phyloP scores from a whole-genome alignment of 2,329 filamentous ascomycete species.

The Aspergillus viridinutans region DNA sequence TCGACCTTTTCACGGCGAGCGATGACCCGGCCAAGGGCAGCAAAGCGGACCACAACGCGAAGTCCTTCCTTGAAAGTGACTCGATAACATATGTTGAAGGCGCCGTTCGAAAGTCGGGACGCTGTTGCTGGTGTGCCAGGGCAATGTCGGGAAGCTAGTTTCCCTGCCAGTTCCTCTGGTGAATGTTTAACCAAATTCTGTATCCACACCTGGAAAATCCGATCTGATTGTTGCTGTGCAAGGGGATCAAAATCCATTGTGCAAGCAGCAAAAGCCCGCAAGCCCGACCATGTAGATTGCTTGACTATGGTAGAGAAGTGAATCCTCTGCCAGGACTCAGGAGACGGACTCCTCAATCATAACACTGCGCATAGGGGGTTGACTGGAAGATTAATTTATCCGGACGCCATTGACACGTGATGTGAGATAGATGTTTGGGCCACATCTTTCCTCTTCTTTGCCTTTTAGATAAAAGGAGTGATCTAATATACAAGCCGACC shows the following conservation, averaged over 20 bases:
- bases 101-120: constrained; percentile 21
- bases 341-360: no score
- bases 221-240: constrained; percentile 10
- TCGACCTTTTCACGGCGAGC: constrained; percentile 27
- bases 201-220: constrained; percentile 20
- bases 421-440: no score
- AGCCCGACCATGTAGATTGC: no score
- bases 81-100: constrained; percentile 29
- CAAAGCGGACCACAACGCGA: constrained; percentile 26
- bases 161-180: constrained; percentile 21
- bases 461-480: no score
- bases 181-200: constrained; percentile 18
- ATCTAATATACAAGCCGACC: no score
- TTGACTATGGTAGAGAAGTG: no score
- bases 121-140: constrained; percentile 16
- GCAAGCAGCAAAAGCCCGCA: neutral
- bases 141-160: constrained; percentile 19
- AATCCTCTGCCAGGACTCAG: no score
- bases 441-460: no score
- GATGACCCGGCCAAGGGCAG: constrained; percentile 21
- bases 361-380: no score
- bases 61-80: constrained; percentile 23
- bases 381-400: no score
- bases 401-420: no score
- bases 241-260: constrained; percentile 21